phyloP scores from a whole-genome alignment of 495 filamentous ascomycete species.

The Neurospora sp. region DNA sequence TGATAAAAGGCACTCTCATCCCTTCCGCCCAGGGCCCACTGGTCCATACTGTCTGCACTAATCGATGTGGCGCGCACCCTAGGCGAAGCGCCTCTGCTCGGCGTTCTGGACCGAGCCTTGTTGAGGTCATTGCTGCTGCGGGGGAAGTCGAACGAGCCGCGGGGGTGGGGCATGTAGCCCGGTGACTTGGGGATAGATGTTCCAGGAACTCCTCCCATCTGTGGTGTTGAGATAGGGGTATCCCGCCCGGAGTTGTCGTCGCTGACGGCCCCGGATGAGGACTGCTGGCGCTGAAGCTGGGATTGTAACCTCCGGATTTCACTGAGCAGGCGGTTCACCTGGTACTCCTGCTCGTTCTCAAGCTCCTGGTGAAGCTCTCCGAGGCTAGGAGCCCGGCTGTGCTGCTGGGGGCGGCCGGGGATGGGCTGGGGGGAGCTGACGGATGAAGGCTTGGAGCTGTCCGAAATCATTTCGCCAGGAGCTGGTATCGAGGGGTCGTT shows the following conservation, averaged over 20 bases:
- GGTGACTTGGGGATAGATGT: constrained; percentile 34
- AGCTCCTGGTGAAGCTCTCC: constrained; percentile 95
- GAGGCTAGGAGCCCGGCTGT: constrained; percentile 60
- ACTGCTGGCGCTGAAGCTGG: constrained; percentile 54
- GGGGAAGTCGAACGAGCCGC: constrained; percentile 46
- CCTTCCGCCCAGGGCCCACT: constrained; percentile 37
- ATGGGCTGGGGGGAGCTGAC: constrained; percentile 45
- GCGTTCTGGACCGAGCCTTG: constrained; percentile 41
- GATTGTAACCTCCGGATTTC: constrained; percentile 84
- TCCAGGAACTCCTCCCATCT: constrained; percentile 13
- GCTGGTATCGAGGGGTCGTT: constrained; percentile 54
- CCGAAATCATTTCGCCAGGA: constrained; percentile 52
- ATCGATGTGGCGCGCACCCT: constrained; percentile 45
- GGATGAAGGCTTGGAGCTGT: constrained; percentile 28
- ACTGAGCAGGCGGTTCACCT: constrained; percentile 84
- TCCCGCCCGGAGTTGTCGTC: constrained; percentile 61
- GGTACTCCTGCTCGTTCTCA: constrained; percentile 90
- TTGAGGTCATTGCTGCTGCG: constrained; percentile 36
- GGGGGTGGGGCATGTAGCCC: constrained; percentile 42
- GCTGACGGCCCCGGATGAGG: constrained; percentile 40
- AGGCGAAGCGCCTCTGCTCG: constrained; percentile 46
- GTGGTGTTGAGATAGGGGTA: constrained; percentile 28
- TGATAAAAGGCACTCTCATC: constrained; percentile 87
- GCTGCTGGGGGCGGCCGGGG: constrained; percentile 51
- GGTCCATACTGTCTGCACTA: constrained; percentile 39